A percentile compares a stretch with the other conserved stretches of the same genome.
Conservation (phyloP, 257 asterid genomes). For the Solanum neorickii region DNA sequence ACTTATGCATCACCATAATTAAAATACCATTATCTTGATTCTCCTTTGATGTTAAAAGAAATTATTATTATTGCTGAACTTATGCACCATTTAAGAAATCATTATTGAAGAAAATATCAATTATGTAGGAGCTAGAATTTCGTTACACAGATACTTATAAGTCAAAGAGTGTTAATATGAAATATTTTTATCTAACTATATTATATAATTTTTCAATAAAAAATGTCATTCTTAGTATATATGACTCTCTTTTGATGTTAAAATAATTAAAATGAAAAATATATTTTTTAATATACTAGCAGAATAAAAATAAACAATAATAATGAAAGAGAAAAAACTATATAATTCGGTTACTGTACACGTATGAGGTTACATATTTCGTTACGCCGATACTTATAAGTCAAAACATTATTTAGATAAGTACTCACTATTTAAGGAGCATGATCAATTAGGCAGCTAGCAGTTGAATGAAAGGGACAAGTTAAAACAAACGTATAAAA, state of each 20-base stretch:
- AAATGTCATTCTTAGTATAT: accelerated
- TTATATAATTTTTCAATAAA: accelerated
- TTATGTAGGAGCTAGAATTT: too few species aligned
- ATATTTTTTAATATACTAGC: not conserved
- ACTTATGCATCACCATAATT: not conserved
- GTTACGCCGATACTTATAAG: not conserved
- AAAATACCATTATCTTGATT: too few species aligned
- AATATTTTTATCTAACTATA: too few species aligned
- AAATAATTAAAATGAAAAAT: not conserved
- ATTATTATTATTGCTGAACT: too few species aligned
- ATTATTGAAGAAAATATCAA: not conserved
- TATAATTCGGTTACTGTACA: not conserved
- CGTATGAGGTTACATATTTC: not conserved
- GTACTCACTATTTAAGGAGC: not conserved
- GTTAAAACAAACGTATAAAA: not conserved
- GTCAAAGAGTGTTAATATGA: too few species aligned
- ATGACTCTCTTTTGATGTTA: not conserved
- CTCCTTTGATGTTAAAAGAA: not conserved
- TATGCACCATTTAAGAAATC: not conserved
- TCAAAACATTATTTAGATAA: not conserved
- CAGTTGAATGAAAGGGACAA: not conserved
- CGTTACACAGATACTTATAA: too few species aligned
- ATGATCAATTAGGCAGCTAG: not conserved
- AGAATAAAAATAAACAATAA: not conserved
- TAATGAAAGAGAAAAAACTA: not conserved